A percentile compares a stretch with the other conserved stretches of the same genome.
phyloP scores from a whole-genome alignment of 1,139 yeast species.

The Keqinozyma sinolaborantium region DNA sequence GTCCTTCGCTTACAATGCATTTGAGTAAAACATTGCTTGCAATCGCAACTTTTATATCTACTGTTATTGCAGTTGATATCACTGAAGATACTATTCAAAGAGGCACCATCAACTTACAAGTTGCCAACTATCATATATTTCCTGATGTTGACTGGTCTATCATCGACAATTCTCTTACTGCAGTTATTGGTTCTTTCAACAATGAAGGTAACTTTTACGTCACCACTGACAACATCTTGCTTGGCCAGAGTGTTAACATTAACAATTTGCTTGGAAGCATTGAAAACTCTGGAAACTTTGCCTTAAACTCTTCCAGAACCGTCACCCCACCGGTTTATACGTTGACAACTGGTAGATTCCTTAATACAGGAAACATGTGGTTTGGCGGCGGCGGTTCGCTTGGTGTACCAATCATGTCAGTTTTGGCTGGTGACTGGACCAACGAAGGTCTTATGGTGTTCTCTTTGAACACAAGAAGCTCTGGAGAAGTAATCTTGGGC shows the following conservation, averaged over 20 bases:
- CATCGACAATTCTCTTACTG: conserved; percentile 18
- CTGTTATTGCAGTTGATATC: not conserved
- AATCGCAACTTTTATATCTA: too few relatives aligned
- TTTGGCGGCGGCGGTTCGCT: conserved; percentile 6
- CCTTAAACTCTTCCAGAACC: not conserved
- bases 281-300: conserved; percentile 3
- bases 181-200: conserved; percentile 15
- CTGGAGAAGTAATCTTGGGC: conserved; percentile 16
- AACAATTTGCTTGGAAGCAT: conserved; percentile 2
- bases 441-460: conserved; percentile 17
- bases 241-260: conserved; percentile 3
- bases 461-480: conserved; percentile 9
- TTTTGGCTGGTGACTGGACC: conserved; percentile 14
- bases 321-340: not conserved
- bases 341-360: not conserved
- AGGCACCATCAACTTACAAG: not conserved
- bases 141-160: conserved; percentile 26
- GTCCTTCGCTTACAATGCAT: too few relatives aligned
- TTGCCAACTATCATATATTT: conserved; percentile 18
- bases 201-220: conserved; percentile 21
- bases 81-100: not conserved
- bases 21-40: too few relatives aligned
- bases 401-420: conserved; percentile 13
- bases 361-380: not conserved
- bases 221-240: conserved; percentile 5